Conservation (phyloP, 1,284 basidiomycete genomes). For the Xerocomus nothofagi region DNA sequence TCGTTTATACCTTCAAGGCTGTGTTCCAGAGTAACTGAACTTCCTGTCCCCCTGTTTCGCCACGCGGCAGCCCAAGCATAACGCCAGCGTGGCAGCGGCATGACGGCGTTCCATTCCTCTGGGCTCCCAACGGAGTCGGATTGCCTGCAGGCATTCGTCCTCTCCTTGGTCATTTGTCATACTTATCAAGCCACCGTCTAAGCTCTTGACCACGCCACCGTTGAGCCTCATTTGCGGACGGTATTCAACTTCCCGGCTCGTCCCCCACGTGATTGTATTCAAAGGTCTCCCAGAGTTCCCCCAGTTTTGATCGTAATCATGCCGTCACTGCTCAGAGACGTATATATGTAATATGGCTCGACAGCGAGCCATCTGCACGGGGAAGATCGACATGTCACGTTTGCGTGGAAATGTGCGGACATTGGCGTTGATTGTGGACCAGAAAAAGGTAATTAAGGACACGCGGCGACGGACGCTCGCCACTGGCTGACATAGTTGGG, state of each 20-base stretch:
- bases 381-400: constrained; percentile 26
- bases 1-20: constrained; percentile 4
- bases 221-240: constrained; percentile 1
- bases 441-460: constrained; percentile 16
- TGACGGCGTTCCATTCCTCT: constrained; percentile 19
- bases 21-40: not conserved
- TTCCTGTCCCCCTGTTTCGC: constrained; percentile 10
- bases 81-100: constrained; percentile 8
- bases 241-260: not conserved
- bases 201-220: constrained; percentile 12
- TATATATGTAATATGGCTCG: constrained; percentile 5
- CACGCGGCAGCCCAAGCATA: constrained; percentile 13
- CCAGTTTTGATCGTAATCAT: constrained; percentile 17
- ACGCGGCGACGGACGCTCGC: constrained; percentile 19
- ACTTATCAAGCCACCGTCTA: constrained; percentile 26
- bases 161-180: constrained; percentile 4
- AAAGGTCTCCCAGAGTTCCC: not conserved
- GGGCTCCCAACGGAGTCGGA: constrained; percentile 15
- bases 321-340: constrained; percentile 15
- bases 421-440: constrained; percentile 18
- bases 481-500: constrained; percentile 11
- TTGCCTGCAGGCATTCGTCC: constrained; percentile 9
- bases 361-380: constrained; percentile 5
- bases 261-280: constrained; percentile 10
- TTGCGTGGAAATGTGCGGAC: constrained; percentile 20